Evolutionary conservation across 2,329 filamentous ascomycete species (phyloP).

Genomic region (Penicillium psychrosexuale): DNA sequence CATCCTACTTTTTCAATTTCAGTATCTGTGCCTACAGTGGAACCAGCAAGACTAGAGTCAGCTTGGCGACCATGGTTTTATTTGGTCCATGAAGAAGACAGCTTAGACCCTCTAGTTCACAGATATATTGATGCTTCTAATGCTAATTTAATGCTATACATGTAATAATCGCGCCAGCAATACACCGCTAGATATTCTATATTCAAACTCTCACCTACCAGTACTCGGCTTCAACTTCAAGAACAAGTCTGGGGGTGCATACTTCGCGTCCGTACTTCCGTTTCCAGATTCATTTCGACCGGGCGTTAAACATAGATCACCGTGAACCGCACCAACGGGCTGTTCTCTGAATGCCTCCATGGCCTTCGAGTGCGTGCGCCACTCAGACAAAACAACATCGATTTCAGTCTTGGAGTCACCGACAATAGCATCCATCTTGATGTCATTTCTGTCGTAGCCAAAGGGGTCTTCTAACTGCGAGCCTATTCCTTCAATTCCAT

Average conservation of each 20-base stretch:
- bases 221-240: conserved; percentile 19
- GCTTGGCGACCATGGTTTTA: neutral
- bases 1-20: neutral
- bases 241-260: conserved; percentile 33
- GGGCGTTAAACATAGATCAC: conserved; percentile 14
- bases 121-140: neutral
- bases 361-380: conserved; percentile 42
- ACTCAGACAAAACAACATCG: conserved; percentile 57
- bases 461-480: conserved; percentile 65
- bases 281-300: conserved; percentile 6
- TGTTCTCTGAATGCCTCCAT: conserved; percentile 12
- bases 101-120: neutral
- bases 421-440: conserved; percentile 65
- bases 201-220: neutral
- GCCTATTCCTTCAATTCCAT: conserved; percentile 63
- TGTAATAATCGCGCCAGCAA: neutral
- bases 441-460: conserved; percentile 63
- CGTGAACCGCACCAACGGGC: conserved; percentile 14
- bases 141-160: neutral
- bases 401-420: conserved; percentile 60
- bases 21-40: neutral
- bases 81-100: neutral
- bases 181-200: neutral
- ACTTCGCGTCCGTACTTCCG: conserved; percentile 11
- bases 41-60: neutral